Evolutionary conservation across 371 early-diverging fungal genomes (phyloP).

Genomic region (Rhizopus arrhizus): DNA sequence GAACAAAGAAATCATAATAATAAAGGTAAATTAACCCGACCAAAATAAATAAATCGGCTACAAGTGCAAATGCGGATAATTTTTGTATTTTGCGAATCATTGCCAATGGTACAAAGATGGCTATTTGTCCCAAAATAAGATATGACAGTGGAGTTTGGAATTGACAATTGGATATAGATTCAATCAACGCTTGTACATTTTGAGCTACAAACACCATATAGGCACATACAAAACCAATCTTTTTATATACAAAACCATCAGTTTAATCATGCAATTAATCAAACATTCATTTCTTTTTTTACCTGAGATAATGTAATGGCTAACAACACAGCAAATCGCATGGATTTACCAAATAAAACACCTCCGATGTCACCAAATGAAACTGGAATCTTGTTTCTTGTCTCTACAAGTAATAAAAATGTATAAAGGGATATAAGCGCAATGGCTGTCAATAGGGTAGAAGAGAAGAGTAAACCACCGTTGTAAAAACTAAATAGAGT

Average conservation of each 20-base stretch:
- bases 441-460: conserved; percentile 50
- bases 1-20: conserved; percentile 70
- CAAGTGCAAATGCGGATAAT: conserved; percentile 74
- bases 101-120: conserved; percentile 78
- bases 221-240: conserved; percentile 86
- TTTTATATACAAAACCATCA: conserved; percentile 3
- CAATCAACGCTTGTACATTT: conserved; percentile 72
- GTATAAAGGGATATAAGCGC: conserved; percentile 59
- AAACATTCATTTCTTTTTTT: neutral
- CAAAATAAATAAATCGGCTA: conserved; percentile 85
- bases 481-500: conserved; percentile 56
- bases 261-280: neutral
- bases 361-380: conserved; percentile 76
- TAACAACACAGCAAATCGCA: conserved; percentile 69
- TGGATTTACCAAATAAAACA: conserved; percentile 70
- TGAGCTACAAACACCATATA: conserved; percentile 89
- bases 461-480: conserved; percentile 67
- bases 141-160: conserved; percentile 33
- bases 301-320: conserved; percentile 82
- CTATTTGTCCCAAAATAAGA: conserved; percentile 71
- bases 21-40: conserved; percentile 81
- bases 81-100: conserved; percentile 84
- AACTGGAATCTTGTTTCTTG: conserved; percentile 58
- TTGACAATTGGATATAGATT: conserved; percentile 57
- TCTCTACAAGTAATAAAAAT: conserved; percentile 65